Base-by-base conservation (phyloP, 352 stramenopile genomes). In the Globisporangium acanthophoron region DNA sequence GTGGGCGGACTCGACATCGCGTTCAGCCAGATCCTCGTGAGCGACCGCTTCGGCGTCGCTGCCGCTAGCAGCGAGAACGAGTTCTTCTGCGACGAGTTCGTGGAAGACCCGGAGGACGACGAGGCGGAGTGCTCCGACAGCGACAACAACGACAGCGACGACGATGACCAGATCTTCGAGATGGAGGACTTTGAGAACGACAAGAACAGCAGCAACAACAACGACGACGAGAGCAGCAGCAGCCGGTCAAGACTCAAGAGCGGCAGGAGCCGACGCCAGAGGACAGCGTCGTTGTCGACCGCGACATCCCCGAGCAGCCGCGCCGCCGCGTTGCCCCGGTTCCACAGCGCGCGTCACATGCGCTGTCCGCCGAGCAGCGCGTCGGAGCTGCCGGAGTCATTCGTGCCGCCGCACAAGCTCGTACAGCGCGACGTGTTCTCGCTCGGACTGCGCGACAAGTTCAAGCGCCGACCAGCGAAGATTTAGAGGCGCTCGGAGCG, bases 361-460 rank as follows among this genome's bases (percentile, higher is more conserved):
- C 65, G 18, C 55, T 73, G 74, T 20, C 63, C 55, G 45, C 31
- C 57, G 57, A 47, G 27, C 35, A 9, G n/a, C 18, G 33, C 31
- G 5, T 20, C 52, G 45, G 54, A 66, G 45, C 57, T 88, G 44
- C 74, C 81, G 2, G 75, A 72, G 44, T 89, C 79, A 49, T 91
- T 91, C 53, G 75, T 91, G 48, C 81, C 81, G 15, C 81, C 81
- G 33, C 81, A 91, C 67, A 72, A 89, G 67, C 64, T 90, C 65
- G 69, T 91, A 13, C 64, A 89, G 52, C 77, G 68, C 27, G 77
- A 84, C 55, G 88, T 74, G 52, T 89, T 91, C 60, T 91, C 81
- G 13, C 69, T 89, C 15, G 81, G 81, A 11, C 64, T 91, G 18
- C 78, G 76, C 20, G 74, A 88, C 61, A 73, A 86, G 54, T 66